Base-by-base conservation (phyloP, 164 flowering plant species). In the Chloranthus sessilifolius region DNA sequence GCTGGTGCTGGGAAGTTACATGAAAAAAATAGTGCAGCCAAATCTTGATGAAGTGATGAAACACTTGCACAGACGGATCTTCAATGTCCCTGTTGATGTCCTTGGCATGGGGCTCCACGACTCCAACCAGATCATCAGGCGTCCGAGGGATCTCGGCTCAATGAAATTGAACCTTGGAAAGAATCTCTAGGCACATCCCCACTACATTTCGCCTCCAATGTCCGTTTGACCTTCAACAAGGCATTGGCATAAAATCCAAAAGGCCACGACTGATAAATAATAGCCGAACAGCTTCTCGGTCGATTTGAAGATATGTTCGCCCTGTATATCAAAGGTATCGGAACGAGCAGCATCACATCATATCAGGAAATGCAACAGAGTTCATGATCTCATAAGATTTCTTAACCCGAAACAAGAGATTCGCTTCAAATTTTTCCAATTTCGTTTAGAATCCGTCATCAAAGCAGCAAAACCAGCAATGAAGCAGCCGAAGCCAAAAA, bases 81-180 rank as follows among this genome's bases (percentile, higher is more conserved):
- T 69, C 39, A 61, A 61, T 36, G 19, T 1, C 12, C 74, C 70
- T 1, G 74, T 69, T 22, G 70, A 69, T 62, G 61, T 50, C 2
- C 53, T 12, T 27, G 56, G 27, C 20, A 50, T 65, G 50, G 52
- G 56, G 29, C 60, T 65, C 43, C 58, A 45, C 27, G 70, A 69
- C 37, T 69, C 65, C 42, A 21, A 49, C 40, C 26, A 22, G 20
- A 45, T 69, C 4, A 47, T 69, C 20, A 61, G 61, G 58, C 37
- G 50, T 2, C 74, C 74, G 9, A 69, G 65, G 74, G 74, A 69
- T 54, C 55, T 69, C 0, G 74, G 74, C 10, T 61, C 64, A 5
- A 61, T 65, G 14, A 69, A 65, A 15, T 3, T 49, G 15, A 65
- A 38, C 22, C 50, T 69, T 2, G 50, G 27, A 11, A 53, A 43